phyloP scores from a whole-genome alignment of 78 protist species.

The Speleostelium caveatum region DNA sequence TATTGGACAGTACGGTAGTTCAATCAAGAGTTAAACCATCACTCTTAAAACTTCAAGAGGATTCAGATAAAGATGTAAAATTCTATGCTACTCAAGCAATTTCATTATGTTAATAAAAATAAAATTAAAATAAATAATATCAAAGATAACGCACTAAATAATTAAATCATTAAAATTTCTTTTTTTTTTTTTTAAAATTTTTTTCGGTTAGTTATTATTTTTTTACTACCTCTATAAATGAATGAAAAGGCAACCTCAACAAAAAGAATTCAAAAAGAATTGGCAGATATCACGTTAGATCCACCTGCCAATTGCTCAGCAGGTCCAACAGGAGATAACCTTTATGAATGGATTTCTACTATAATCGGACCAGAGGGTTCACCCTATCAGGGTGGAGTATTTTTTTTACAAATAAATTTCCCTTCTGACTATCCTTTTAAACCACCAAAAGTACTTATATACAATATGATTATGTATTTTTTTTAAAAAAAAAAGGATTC shows the following conservation, averaged over 20 bases:
- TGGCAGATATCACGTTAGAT: slow-evolving; percentile 79
- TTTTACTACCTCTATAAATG: no score
- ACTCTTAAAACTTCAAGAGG: slow-evolving; percentile 73
- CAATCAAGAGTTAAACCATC: slow-evolving; percentile 78
- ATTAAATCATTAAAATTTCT: no score
- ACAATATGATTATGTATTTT: no score
- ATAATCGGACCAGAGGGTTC: slow-evolving; percentile 83
- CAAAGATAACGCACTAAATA: no score
- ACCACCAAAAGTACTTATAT: slow-evolving; percentile 86
- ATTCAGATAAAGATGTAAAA: slow-evolving; percentile 91
- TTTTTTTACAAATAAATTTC: slow-evolving; percentile 84
- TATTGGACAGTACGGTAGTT: slow-evolving; percentile 58
- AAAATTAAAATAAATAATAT: no score
- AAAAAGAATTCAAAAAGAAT: slow-evolving; percentile 86
- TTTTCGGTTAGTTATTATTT: no score
- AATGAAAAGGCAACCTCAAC: not conserved
- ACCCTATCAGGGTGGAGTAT: slow-evolving; percentile 91
- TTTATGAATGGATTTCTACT: slow-evolving; percentile 90
- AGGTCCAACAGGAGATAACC: slow-evolving; percentile 86
- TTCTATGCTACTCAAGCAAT: slow-evolving; percentile 84
- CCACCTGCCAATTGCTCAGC: slow-evolving; percentile 89
- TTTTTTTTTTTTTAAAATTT: no score
- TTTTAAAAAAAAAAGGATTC: not conserved
- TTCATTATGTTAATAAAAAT: slow-evolving; percentile 46
- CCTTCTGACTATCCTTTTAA: slow-evolving; percentile 92